Conservation (phyloP, 768 basidiomycete genomes). For the Russula griseocarnosa region DNA sequence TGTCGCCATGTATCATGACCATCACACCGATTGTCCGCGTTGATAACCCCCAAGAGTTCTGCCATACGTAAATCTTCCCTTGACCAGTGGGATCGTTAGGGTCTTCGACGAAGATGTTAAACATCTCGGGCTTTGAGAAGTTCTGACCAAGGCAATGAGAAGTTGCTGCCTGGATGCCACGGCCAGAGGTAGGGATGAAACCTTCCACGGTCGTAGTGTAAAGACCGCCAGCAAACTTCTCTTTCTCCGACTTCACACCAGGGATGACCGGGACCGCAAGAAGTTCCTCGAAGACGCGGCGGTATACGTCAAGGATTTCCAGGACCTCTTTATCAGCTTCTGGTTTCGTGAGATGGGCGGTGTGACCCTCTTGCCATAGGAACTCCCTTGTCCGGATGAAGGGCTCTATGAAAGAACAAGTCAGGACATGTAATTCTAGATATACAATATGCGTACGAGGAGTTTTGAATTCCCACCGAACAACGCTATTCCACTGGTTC, state of each 20-base stretch:
- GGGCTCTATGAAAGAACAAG: constrained; percentile 55
- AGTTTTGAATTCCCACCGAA: constrained; percentile 99
- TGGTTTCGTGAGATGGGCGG: constrained; percentile 80
- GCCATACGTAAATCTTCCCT: constrained; percentile 85
- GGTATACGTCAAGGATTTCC: constrained; percentile 93
- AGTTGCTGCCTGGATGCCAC: constrained; percentile 97
- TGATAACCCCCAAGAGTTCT: constrained; percentile 97
- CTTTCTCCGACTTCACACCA: constrained; percentile 97
- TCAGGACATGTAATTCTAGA: neutral
- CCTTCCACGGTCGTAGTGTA: constrained; percentile 99
- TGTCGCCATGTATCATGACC: constrained; percentile 99
- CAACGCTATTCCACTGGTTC: constrained; percentile 99
- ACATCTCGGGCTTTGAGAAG: constrained; percentile 95
- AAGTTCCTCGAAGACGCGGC: constrained; percentile 92
- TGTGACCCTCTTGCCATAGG: constrained; percentile 99
- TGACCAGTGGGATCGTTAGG: constrained; percentile 67
- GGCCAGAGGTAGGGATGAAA: constrained; percentile 94
- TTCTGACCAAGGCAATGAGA: constrained; percentile 98
- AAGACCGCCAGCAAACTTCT: constrained; percentile 96
- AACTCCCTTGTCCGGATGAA: constrained; percentile 99
- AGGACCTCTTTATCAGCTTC: constrained; percentile 92
- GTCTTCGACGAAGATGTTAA: constrained; percentile 95
- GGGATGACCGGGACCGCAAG: constrained; percentile 97
- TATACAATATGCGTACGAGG: constrained; percentile 57
- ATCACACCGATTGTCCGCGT: constrained; percentile 97